Evolutionary conservation across 1,139 yeast species (phyloP), one percentile per base, ranked within the genome.

Genomic region (Geotrichum australiense): DNA sequence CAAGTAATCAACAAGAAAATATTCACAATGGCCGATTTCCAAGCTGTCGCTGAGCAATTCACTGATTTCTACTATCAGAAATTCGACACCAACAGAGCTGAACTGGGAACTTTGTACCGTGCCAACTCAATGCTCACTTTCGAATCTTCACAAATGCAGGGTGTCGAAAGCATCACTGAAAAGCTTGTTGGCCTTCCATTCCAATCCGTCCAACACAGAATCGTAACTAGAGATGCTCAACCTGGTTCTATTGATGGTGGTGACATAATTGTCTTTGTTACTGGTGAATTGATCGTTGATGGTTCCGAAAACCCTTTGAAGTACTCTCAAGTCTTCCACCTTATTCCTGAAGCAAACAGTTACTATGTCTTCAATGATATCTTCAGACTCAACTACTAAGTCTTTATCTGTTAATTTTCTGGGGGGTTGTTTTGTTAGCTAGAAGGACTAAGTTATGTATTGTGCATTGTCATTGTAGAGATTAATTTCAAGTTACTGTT

Each of bases 91-190:
- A 95, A 91, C 68, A 84, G 98, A 73, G 65, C 86, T 47, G 93
- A 85, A 66, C 78, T 91, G 63, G 96, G 94, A 55, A 82, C 85
- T 70, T 78, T 91, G 58, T 91, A 91, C 79, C 82, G 98, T 64
- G 95, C 85, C 48, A 89, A 83, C 63, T 87, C 97, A 23, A 93
- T 93, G 99, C 73, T 93, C 67, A 91, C 98, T 36, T 91, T 91
- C 59, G 98, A 93, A 69, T 80, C 89, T 45, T 72, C 91, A 47
- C 96, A 89, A 71, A 73, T 84, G 54, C 98, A 91, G 71, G 98
- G 99, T 52, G 85, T 94, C 48, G 80, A 81, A 68, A 82, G 73
- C 57, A 91, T 91, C 58, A 87, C 89, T 52, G 97, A 89, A 69
- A 91, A 91, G 66, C 76, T 91, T 55, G 77, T 75, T 39, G 74